Base-by-base conservation (phyloP, 106 monocot species). In the Dendrobium officinale region DNA sequence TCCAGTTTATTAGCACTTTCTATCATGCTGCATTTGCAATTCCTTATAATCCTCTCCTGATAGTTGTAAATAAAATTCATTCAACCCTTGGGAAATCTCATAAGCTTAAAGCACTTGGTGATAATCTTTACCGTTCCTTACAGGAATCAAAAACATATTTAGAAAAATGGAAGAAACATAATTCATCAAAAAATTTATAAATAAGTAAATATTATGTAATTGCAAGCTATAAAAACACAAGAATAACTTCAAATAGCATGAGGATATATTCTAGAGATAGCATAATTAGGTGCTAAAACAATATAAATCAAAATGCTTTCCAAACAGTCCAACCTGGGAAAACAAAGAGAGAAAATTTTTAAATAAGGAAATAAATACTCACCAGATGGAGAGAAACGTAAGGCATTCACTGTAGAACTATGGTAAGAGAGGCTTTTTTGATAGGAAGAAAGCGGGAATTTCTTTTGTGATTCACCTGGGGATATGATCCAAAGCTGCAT, bases 351-450 rank as follows among this genome's bases (percentile, higher is more conserved):
- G n/a, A 42, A 73, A 5, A 5, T 43, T 18, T 20, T 48, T 48
- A n/a, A 66, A 75, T 11, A 51, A 51, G 2, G 15, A 15, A 51
- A 51, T 17, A 13, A 44, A 75, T 19, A 44, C 88, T 80, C 51
- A 94, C 97, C 97, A 75, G 94, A 91, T 83, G 90, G 92, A 84
- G 94, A 94, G 81, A 98, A 98, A 5, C 92, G 92, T 73, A 98
- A 31, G 31, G 85, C 41, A 80, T 98, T 94, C 44, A 98, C 91
- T 51, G 94, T 87, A 79, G 87, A 89, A 76, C 84, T 86, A 81
- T 98, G 97, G 77, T 92, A 94, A 72, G 89, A 88, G 79, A 98
- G 94, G 74, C 89, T 91, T 56, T 73, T 91, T 19, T 88, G 77
- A 75, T 92, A 98, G 73, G 86, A 81, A 81, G 83, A 91, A 55